Evolutionary conservation across 2,329 filamentous ascomycete genomes (phyloP).

Genomic region (Elsinoe arachidis): DNA sequence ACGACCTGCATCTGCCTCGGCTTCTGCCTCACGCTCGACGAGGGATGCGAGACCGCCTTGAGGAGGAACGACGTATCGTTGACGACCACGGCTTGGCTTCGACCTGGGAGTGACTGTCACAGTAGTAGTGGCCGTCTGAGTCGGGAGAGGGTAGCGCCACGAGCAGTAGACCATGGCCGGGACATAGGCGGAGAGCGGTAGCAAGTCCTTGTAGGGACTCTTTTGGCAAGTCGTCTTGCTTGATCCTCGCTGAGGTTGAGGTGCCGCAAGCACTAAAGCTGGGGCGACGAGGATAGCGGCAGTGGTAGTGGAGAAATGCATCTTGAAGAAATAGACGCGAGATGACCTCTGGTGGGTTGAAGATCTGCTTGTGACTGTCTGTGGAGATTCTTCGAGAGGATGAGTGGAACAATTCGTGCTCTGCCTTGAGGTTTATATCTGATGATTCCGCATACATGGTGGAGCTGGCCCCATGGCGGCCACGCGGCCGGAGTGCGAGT

Average conservation of each 20-base stretch:
- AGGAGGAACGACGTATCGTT: not conserved
- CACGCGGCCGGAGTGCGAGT: slow-evolving; percentile 9
- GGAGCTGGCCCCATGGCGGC: not conserved
- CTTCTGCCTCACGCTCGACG: not conserved
- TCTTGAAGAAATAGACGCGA: not conserved
- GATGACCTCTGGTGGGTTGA: not conserved
- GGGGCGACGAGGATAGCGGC: slow-evolving; percentile 2
- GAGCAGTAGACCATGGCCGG: slow-evolving; percentile 11
- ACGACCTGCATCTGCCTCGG: not conserved
- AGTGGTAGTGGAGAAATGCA: slow-evolving; percentile 5
- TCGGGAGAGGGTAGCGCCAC: slow-evolving; percentile 10
- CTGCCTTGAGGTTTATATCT: too few relatives aligned
- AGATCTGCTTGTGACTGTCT: not conserved
- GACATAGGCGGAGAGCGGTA: not conserved
- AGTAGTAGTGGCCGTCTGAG: slow-evolving; percentile 1
- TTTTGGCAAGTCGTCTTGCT: not conserved
- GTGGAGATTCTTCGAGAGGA: slow-evolving; percentile 5
- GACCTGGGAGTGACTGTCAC: slow-evolving; percentile 2
- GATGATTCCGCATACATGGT: too few relatives aligned
- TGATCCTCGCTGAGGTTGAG: not conserved
- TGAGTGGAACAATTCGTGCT: not conserved
- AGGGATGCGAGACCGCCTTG: not conserved
- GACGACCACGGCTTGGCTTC: not conserved
- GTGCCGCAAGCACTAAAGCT: not conserved
- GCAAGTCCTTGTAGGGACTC: slow-evolving; percentile 7